Percentiles rank a stretch among this genome's conserved stretches.
Conservation (phyloP, 1,284 basidiomycete species). For the Boletus mariae region DNA sequence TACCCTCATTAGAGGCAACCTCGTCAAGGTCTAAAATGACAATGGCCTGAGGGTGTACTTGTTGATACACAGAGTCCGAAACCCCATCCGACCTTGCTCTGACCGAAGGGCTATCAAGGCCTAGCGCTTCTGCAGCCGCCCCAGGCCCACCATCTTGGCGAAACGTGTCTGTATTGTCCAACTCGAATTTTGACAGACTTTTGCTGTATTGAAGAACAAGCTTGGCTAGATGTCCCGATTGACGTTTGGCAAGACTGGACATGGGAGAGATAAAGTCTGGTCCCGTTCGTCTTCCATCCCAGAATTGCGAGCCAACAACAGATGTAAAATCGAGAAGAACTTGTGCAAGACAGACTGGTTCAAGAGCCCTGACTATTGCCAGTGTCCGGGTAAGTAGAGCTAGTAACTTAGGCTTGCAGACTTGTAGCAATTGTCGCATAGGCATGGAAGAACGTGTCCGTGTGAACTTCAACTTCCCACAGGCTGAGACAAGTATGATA, state of each 20-base stretch:
- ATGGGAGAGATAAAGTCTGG: slow-evolving; percentile 21
- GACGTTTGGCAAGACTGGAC: slow-evolving; percentile 20
- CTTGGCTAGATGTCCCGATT: slow-evolving; percentile 16
- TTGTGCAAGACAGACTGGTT: slow-evolving; percentile 10
- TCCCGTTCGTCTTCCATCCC: slow-evolving; percentile 20
- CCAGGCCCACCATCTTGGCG: not conserved
- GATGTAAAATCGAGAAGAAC: slow-evolving; percentile 17
- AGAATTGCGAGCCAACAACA: slow-evolving; percentile 16
- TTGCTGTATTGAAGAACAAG: slow-evolving; percentile 16
- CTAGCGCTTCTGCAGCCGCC: not conserved
- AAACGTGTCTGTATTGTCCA: not conserved
- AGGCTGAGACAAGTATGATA: too few species aligned
- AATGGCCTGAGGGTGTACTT: slow-evolving; percentile 3
- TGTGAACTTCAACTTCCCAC: too few species aligned
- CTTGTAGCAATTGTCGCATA: not conserved
- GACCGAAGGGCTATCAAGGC: not conserved
- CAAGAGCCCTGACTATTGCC: slow-evolving; percentile 6
- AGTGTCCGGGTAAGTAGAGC: not conserved
- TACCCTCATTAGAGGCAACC: not conserved
- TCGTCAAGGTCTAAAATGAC: slow-evolving; percentile 16
- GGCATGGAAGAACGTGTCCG: not conserved
- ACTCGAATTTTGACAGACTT: slow-evolving; percentile 2
- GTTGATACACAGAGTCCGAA: not conserved
- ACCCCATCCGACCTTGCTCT: not conserved
- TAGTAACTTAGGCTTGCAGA: not conserved